Evolutionary conservation across 2,329 filamentous ascomycete species (phyloP), one percentile per base, ranked within the genome.

Genomic region (Nemania abortiva): DNA sequence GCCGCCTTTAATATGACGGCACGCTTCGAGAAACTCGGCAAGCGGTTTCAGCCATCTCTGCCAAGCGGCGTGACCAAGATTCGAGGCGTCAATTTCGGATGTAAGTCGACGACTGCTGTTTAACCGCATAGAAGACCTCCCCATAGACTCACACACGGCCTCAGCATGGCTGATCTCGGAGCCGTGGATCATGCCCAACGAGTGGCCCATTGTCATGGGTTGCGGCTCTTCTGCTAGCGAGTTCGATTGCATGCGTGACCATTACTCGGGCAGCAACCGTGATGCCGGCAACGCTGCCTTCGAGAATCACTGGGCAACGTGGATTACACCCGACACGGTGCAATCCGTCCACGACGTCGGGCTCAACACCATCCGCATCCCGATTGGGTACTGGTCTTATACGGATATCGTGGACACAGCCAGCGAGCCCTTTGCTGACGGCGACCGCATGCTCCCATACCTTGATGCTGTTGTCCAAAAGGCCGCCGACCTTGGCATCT

Each of bases 1-100:
- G 72, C 72, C 2, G 78, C 78, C 10, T 80, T 80, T 68, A 80
- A 80, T 70, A 75, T 75, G 68, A 79, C 76, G 2, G 70, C 71
- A 59, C 77, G 77, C 22, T 77, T 76, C 34, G 76, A 76, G 65
- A 45, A 77, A 65, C 75, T 80, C 15, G 77, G 77, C 53, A 79
- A 79, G 69, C 75, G 78, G 2, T 79, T 77, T 61, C 53, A 76
- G 68, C 77, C 78, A 15, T 69, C 69, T 7, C 71, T 79, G 3
- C 70, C 73, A 6, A 60, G 47, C 53, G 73, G 72, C 52, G 63
- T 72, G 18, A 73, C 63, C 45, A 75, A 75, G 61, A 74, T 75
- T 31, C 73, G 73, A 6, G 73, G 73, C 52, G 73, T 75, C 39
- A 75, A 74, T 71, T 72, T 75, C 29, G 73, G 73, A 10, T 63